Evolutionary conservation across 2,329 filamentous ascomycete genomes (phyloP), one percentile per base, ranked within the genome.

Genomic region (Claviceps africana): DNA sequence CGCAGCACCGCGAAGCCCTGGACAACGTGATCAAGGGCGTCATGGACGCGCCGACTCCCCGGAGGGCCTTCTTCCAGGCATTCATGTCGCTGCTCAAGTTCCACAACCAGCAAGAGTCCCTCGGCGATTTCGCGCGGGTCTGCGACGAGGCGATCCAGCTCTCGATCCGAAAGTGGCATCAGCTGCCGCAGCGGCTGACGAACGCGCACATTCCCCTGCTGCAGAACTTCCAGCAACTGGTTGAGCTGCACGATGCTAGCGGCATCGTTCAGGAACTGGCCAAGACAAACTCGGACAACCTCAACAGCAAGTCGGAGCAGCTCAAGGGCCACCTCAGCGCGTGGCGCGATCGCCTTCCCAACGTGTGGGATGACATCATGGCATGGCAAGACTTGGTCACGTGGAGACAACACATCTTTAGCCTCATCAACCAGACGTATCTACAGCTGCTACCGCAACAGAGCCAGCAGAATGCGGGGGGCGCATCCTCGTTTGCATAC

Each of bases 361-460:
- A 99, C 63, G 86, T 95, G 3, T 99, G 93, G 93, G 93, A 99
- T 65, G 93, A 99, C 66, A 98, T 99, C 67, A 95, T 94, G 57
- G 88, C 93, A 40, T 99, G 93, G 93, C 93, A 98, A 67, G 94
- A 98, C 64, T 74, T 99, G 42, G 93, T 99, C n/a, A 98, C 93
- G 1, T 99, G 93, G 93, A 83, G 93, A 59, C 94, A 98, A 65
- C 93, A 99, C 67, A 96, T 99, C 55, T 99, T 99, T 72, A 86
- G 89, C 53, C 78, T 98, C 25, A 97, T 99, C 70, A 98, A 99
- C 65, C 82, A 81, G 48, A 95, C 89, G 0, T 99, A 98, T 63
- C 78, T 99, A 11, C 80, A 82, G 51, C 77, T 98, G 46, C 73
- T 97, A 40, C 90, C 89, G 1, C 83, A 80, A 19, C 84, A 87